Evolutionary conservation across 768 basidiomycete genomes (phyloP).

Genomic region (Auricularia heimuer): DNA sequence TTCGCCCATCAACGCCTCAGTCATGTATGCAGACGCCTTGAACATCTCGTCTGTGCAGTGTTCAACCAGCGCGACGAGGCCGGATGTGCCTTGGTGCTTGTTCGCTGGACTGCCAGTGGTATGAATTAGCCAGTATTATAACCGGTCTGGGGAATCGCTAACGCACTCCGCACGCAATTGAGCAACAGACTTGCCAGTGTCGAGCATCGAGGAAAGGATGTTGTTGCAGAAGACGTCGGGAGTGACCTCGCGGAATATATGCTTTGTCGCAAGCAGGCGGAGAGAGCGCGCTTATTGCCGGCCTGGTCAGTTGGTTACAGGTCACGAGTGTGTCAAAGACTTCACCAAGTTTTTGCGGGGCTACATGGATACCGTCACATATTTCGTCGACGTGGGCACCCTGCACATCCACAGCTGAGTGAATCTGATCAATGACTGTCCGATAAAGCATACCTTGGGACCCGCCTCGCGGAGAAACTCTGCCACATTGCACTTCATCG

Average conservation of each 20-base stretch:
- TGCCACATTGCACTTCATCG: neutral
- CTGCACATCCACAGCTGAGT: neutral
- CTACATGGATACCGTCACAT: slow-evolving; percentile 21
- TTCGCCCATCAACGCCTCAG: slow-evolving; percentile 15
- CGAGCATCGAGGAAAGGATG: too few relatives aligned
- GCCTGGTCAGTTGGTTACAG: too few relatives aligned
- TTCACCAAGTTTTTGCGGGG: slow-evolving; percentile 26
- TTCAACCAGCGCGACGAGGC: slow-evolving; percentile 15
- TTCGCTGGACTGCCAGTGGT: slow-evolving; percentile 3
- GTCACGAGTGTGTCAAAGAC: neutral
- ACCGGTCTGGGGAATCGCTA: neutral
- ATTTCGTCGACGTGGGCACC: slow-evolving; percentile 28
- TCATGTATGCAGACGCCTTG: slow-evolving; percentile 14
- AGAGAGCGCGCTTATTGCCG: slow-evolving; percentile 17
- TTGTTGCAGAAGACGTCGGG: too few relatives aligned
- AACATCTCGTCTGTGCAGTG: slow-evolving; percentile 16
- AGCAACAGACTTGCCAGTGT: slow-evolving; percentile 5
- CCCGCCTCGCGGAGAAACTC: neutral
- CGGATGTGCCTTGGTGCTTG: slow-evolving; percentile 15
- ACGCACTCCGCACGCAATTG: neutral
- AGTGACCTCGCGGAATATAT: too few relatives aligned
- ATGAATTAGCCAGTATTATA: too few relatives aligned
- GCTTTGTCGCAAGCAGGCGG: slow-evolving; percentile 13
- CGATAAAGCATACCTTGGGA: neutral
- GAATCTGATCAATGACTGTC: neutral